Evolutionary conservation across 2,329 filamentous ascomycete genomes (phyloP).

Genomic region (Lanzia echinophila): DNA sequence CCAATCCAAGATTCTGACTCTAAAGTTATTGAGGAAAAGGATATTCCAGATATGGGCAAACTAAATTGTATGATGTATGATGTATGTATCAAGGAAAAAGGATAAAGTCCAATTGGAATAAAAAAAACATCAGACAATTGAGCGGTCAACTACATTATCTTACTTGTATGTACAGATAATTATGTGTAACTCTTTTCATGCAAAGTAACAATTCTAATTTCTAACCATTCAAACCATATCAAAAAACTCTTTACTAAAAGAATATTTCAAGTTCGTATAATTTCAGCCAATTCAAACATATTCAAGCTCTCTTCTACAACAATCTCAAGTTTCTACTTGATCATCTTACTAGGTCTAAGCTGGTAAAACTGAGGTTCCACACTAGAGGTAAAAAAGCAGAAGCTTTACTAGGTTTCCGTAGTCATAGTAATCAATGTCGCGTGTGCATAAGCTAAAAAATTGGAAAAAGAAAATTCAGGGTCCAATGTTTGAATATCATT

Average conservation of each 20-base stretch:
- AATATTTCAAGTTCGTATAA: no score
- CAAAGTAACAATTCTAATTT: background rate
- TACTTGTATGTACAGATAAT: background rate
- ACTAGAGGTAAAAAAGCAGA: background rate
- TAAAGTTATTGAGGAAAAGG: no score
- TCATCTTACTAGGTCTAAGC: no score
- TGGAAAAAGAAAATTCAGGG: background rate
- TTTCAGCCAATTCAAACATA: no score
- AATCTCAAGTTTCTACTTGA: no score
- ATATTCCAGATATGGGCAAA: no score
- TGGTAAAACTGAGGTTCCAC: background rate
- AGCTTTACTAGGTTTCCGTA: background rate
- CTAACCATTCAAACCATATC: no score
- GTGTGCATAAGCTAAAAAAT: constrained; percentile 10
- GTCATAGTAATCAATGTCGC: constrained; percentile 9
- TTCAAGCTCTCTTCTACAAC: no score
- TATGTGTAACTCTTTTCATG: background rate
- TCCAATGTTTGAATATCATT: background rate
- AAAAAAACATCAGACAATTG: background rate
- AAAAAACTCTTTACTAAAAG: no score
- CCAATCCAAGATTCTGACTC: no score
- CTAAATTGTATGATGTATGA: no score
- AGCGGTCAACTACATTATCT: constrained; percentile 6
- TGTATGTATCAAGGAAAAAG: background rate
- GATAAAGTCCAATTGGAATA: background rate